Evolutionary conservation across 345 rosid genomes (phyloP), one percentile per base, ranked within the genome.

Genomic region (Gossypium mustelinum): DNA sequence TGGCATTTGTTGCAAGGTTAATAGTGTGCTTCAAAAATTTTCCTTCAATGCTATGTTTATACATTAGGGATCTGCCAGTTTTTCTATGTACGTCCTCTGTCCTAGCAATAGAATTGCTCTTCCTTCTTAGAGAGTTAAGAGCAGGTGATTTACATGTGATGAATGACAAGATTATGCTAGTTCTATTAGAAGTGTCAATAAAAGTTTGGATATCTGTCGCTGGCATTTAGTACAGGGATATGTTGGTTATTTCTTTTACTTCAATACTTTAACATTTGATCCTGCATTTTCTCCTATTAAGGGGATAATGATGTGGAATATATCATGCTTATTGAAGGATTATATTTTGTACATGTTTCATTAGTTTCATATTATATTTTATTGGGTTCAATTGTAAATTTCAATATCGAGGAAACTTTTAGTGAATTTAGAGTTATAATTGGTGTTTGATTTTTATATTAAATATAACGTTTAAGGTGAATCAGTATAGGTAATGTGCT

Each of bases 51-150:
- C 1, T 61, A 47, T 60, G 45, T 17, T 60, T 61, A 45, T 57
- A 20, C 61, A 74, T 64, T 74, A 7, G 64, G 65, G 62, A 65
- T 61, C 61, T 70, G 50, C 48, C 34, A 44, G 76, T 34, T 54
- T 52, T 54, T 54, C 71, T 68, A 72, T 67, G 24, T 51, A 16
- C 14, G n/a, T 41, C 74, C 69, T 29, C 52, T 50, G 29, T 59
- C 18, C 64, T 18, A 66, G 76, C 54, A 44, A 64, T 68, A 56
- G 60, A 24, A 56, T 45, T 22, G 56, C 25, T 16, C 4, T 62
- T 58, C 1, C 20, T 68, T 45, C 43, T 20, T 4, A 2, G 9
- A 41, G 73, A 34, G 41, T 18, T 11, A 25, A 1, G 29, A 80
- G 22, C 48, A 25, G 68, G 11, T 59, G 63, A 16, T 8, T 64